Evolutionary conservation across 345 rosid genomes (phyloP).

Genomic region (Corchorus capsularis): DNA sequence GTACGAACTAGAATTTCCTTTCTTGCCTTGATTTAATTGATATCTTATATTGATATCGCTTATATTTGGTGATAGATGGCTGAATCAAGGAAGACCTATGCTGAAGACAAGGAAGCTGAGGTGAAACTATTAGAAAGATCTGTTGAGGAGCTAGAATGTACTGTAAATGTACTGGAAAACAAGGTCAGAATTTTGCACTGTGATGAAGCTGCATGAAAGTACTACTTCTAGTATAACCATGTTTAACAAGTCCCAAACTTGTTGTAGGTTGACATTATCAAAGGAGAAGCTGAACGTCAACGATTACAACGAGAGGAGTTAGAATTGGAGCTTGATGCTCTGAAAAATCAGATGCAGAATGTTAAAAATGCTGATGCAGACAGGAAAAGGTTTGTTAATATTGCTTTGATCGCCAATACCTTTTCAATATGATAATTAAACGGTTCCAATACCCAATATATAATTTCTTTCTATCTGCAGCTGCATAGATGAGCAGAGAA

Average conservation of each 20-base stretch:
- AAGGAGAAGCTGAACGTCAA: constrained; percentile 93
- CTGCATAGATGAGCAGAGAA: constrained; percentile 65
- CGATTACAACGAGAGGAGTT: constrained; percentile 87
- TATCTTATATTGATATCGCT: constrained; percentile 1
- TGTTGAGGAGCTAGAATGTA: constrained; percentile 85
- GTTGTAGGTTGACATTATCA: constrained; percentile 76
- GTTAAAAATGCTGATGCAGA: constrained; percentile 59
- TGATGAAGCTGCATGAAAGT: constrained; percentile 16
- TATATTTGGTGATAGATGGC: constrained; percentile 50
- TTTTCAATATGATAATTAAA: constrained; percentile 8
- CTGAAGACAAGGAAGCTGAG: constrained; percentile 86
- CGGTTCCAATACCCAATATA: constrained; percentile 12
- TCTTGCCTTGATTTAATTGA: constrained; percentile 4
- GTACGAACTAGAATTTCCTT: neutral
- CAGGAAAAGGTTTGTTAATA: constrained; percentile 55
- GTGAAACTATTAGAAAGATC: constrained; percentile 86
- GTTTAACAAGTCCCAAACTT: constrained; percentile 30
- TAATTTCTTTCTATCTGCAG: constrained; percentile 38
- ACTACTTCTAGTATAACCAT: neutral
- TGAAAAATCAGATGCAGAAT: constrained; percentile 74
- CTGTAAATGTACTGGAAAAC: constrained; percentile 76
- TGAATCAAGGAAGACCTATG: constrained; percentile 66
- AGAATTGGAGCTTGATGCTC: constrained; percentile 72
- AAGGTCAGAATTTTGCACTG: constrained; percentile 52
- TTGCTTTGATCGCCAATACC: neutral